phyloP scores from a whole-genome alignment of 2,329 filamentous ascomycete genomes.

The Lasiodiplodia theobromae region DNA sequence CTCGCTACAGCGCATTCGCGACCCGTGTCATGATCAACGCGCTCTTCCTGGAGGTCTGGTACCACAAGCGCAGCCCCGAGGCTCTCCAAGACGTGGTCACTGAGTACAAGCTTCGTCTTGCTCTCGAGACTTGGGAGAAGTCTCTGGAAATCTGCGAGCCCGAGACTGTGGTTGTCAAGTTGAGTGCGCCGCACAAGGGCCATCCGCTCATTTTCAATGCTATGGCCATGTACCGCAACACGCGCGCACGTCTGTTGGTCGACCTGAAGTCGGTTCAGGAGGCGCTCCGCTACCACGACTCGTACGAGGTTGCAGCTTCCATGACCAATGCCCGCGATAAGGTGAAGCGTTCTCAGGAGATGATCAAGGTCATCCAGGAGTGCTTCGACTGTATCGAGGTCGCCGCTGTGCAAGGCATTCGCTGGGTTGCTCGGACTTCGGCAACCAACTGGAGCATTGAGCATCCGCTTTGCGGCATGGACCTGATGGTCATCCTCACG shows the following conservation, averaged over 20 bases:
- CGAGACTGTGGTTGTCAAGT: conserved; percentile 84
- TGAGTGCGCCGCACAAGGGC: conserved; percentile 93
- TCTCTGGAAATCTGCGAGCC: conserved; percentile 93
- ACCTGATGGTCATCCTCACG: conserved; percentile 96
- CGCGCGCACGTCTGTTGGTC: conserved; percentile 88
- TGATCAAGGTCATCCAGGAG: conserved; percentile 98
- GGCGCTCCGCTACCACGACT: conserved; percentile 94
- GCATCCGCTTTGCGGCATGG: conserved; percentile 93
- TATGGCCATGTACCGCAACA: conserved; percentile 95
- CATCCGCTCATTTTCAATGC: conserved; percentile 98
- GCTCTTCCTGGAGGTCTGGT: conserved; percentile 97
- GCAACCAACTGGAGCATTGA: conserved; percentile 99
- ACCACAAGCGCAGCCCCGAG: conserved; percentile 98
- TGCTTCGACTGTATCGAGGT: conserved; percentile 99
- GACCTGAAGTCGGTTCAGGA: conserved; percentile 96
- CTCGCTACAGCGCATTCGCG: conserved; percentile 94
- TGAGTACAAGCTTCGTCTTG: conserved; percentile 95
- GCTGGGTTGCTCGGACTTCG: conserved; percentile 97
- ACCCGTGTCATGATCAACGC: conserved; percentile 99
- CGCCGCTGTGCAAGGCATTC: conserved; percentile 89
- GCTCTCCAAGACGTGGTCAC: conserved; percentile 96
- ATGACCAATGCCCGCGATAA: conserved; percentile 95
- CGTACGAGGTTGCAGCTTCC: conserved; percentile 93
- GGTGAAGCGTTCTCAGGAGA: conserved; percentile 93
- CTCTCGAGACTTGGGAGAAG: conserved; percentile 98